Conservation (phyloP, 768 basidiomycete genomes). For the Lactarius sp. region DNA sequence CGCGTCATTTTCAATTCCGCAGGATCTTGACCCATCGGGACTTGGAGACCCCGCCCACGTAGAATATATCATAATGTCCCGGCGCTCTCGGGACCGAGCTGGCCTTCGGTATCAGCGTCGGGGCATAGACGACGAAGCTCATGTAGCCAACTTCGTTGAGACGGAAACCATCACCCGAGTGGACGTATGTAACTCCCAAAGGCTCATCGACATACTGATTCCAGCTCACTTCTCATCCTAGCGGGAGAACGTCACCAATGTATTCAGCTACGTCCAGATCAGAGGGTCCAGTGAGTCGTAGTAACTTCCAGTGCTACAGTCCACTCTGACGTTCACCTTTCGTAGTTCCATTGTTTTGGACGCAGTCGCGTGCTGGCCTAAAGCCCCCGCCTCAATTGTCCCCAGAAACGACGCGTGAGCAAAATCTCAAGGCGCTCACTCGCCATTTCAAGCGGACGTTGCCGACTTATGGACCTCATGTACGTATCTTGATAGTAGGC, state of each 20-base stretch:
- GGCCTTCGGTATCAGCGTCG: conserved; percentile 92
- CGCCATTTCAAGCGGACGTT: conserved; percentile 68
- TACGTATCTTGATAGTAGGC: conserved; percentile 34
- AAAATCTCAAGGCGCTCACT: conserved; percentile 64
- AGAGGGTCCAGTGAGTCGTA: conserved; percentile 76
- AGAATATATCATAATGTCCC: conserved; percentile 78
- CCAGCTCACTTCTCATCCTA: conserved; percentile 29
- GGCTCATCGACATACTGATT: neutral
- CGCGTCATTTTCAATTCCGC: conserved; percentile 58
- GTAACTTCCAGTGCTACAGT: neutral
- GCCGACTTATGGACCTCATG: conserved; percentile 73
- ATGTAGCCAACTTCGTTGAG: conserved; percentile 95
- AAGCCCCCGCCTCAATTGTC: conserved; percentile 83
- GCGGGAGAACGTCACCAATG: conserved; percentile 70
- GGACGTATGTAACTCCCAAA: conserved; percentile 47
- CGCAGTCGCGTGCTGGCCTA: conserved; percentile 77
- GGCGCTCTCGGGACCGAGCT: conserved; percentile 83
- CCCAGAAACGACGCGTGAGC: conserved; percentile 63
- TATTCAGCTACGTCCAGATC: conserved; percentile 87
- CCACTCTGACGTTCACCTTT: conserved; percentile 6
- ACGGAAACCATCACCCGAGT: conserved; percentile 86
- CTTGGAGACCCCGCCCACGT: conserved; percentile 42
- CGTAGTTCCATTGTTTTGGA: conserved; percentile 90
- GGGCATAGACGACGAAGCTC: conserved; percentile 88
- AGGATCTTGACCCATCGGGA: conserved; percentile 39